phyloP scores from a whole-genome alignment of 176 grass and related monocot genomes.

The Bromus sterilis region DNA sequence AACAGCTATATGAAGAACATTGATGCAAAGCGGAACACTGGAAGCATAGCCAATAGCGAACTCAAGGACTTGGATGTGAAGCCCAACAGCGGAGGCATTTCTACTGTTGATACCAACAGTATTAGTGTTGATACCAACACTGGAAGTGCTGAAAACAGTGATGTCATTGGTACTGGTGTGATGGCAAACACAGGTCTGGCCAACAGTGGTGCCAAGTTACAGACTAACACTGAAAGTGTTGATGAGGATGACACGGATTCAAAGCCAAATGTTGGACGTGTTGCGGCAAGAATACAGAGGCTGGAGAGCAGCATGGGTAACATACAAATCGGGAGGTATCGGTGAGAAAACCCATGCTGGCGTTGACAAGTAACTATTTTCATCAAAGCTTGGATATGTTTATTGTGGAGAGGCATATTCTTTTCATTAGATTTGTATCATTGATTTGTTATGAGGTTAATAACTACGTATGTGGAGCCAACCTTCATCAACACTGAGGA shows the following conservation, averaged over 20 bases:
- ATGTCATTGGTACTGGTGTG: constrained; percentile 4
- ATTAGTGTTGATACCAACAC: background rate
- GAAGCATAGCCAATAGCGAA: constrained; percentile 16
- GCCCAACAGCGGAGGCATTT: constrained; percentile 13
- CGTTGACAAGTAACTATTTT: constrained; percentile 15
- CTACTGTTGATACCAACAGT: constrained; percentile 12
- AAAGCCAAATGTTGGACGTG: constrained; percentile 39
- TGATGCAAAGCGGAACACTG: constrained; percentile 31
- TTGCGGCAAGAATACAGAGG: constrained; percentile 51
- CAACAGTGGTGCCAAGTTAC: constrained; percentile 17
- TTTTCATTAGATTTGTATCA: constrained; percentile 37
- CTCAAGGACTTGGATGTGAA: constrained; percentile 29
- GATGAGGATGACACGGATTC: constrained; percentile 9
- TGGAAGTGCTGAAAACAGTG: constrained; percentile 3
- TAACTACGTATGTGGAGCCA: constrained; percentile 26
- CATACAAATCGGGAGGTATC: constrained; percentile 31
- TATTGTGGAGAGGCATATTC: constrained; percentile 26
- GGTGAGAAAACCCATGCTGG: constrained; percentile 24
- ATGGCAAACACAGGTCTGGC: background rate
- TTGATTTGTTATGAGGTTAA: constrained; percentile 49
- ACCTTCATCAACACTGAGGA: constrained; percentile 20
- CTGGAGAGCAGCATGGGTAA: constrained; percentile 50
- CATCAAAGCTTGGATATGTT: constrained; percentile 19
- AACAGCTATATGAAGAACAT: constrained; percentile 48
- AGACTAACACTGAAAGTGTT: constrained; percentile 24